phyloP scores from a whole-genome alignment of 2,329 filamentous ascomycete genomes.

The Aspergillus sp. region DNA sequence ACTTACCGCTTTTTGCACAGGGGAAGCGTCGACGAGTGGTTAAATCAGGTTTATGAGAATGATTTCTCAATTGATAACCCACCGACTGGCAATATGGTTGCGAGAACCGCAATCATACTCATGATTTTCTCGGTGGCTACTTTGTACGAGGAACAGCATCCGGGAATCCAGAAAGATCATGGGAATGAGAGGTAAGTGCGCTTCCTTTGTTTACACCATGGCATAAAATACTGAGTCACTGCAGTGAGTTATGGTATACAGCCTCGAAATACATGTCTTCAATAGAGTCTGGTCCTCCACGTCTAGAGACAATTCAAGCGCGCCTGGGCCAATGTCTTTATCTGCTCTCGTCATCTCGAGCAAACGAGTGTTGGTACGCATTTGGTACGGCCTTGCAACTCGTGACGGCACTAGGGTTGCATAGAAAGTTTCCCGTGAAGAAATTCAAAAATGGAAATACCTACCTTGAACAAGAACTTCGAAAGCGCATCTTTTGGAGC shows the following conservation, averaged over 20 bases:
- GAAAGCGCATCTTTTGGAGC: conserved; percentile 56
- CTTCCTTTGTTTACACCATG: not conserved
- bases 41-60: conserved; percentile 33
- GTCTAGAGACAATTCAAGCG: conserved; percentile 52
- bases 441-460: conserved; percentile 21
- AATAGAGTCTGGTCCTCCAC: conserved; percentile 47
- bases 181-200: conserved; percentile 23
- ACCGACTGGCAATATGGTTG: conserved; percentile 37
- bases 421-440: conserved; percentile 26
- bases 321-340: conserved; percentile 54
- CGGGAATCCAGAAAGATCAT: conserved; percentile 17
- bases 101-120: conserved; percentile 44
- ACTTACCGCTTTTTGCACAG: conserved; percentile 55
- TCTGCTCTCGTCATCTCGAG: conserved; percentile 51
- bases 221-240: conserved; percentile 1
- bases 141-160: conserved; percentile 39
- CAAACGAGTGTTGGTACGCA: conserved; percentile 56
- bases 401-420: conserved; percentile 40
- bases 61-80: conserved; percentile 32
- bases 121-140: conserved; percentile 45
- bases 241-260: conserved; percentile 33
- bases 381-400: conserved; percentile 54
- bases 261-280: conserved; percentile 31
- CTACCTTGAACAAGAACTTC: conserved; percentile 43
- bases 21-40: conserved; percentile 47